These are phyloP conservation scores for Stephanodiscus minutulus DNA, from an alignment of 108 stramenopile genomes.

Conservation along the genomic window DNA sequence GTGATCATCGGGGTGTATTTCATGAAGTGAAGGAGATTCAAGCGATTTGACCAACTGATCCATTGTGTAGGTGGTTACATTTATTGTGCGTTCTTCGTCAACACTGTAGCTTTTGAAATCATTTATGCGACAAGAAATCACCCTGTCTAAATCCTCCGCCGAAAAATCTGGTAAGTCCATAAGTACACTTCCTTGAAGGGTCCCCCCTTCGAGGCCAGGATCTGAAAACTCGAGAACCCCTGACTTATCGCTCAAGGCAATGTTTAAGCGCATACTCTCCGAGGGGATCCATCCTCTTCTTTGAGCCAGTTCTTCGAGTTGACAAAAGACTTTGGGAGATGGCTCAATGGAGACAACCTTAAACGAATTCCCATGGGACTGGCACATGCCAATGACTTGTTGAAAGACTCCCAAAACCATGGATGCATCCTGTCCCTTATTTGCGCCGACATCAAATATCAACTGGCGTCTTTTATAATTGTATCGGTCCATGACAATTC, in stretches of 20 bases:
- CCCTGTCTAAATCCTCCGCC: not conserved
- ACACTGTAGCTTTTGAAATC: constrained; percentile 9
- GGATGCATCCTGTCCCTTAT: constrained; percentile 14
- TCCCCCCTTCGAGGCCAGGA: constrained; percentile 15
- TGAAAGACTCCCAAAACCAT: constrained; percentile 9
- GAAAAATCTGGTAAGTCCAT: constrained; percentile 6
- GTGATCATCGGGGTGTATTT: constrained; percentile 8
- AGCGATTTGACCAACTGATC: constrained; percentile 7
- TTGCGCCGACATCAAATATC: constrained; percentile 23
- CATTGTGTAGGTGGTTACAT: constrained; percentile 15
- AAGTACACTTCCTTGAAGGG: constrained; percentile 1
- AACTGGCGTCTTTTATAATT: constrained; percentile 1
- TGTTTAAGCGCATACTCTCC: constrained; percentile 1
- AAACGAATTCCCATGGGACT: not conserved
- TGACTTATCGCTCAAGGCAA: constrained; percentile 11
- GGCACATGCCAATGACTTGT: constrained; percentile 14
- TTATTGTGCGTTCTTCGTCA: not conserved
- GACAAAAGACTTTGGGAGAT: constrained; percentile 25
- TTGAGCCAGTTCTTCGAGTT: constrained; percentile 6
- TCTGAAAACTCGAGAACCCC: constrained; percentile 11
- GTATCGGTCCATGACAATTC: constrained; percentile 8
- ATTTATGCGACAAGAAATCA: not conserved
- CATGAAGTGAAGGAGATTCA: not conserved
- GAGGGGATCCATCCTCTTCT: not conserved
- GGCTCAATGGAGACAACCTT: constrained; percentile 17